These are phyloP conservation scores for Ananas comosus DNA, from an alignment of 176 grass and related monocot species.

Conservation along the genomic window DNA sequence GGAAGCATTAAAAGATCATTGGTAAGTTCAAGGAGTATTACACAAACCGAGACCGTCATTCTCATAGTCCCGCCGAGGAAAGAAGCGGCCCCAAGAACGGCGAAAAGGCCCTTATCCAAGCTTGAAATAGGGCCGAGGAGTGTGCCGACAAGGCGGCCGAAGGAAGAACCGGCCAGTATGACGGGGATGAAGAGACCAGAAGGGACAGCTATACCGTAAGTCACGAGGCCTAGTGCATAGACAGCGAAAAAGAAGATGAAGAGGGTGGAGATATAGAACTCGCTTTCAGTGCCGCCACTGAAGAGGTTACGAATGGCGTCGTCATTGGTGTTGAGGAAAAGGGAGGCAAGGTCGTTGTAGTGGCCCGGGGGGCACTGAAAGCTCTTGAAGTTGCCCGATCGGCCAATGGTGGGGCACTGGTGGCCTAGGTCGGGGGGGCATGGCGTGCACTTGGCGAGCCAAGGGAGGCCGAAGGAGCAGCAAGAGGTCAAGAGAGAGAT, in stretches of 20 bases:
- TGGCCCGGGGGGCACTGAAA: conserved; percentile 45
- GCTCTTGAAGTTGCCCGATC: conserved; percentile 63
- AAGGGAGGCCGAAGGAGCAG: conserved; percentile 44
- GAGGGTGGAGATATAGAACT: conserved; percentile 42
- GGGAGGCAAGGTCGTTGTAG: conserved; percentile 58
- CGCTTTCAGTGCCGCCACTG: conserved; percentile 26
- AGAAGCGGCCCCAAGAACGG: conserved; percentile 40
- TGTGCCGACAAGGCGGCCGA: conserved; percentile 33
- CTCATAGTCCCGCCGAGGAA: conserved; percentile 68
- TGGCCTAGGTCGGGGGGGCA: conserved; percentile 27
- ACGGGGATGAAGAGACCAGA: conserved; percentile 63
- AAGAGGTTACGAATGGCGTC: conserved; percentile 72
- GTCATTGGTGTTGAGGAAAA: conserved; percentile 71
- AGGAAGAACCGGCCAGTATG: conserved; percentile 38
- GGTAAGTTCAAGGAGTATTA: conserved; percentile 74
- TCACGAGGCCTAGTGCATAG: conserved; percentile 37
- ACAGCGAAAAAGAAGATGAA: conserved; percentile 35
- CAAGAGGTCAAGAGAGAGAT: conserved; percentile 56
- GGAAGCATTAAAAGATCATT: conserved; percentile 53
- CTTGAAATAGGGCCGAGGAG: conserved; percentile 20
- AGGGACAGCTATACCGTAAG: conserved; percentile 56
- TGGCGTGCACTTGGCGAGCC: conserved; percentile 32
- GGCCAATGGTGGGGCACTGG: conserved; percentile 46
- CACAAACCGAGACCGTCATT: conserved; percentile 69
- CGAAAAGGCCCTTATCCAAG: conserved; percentile 41